phyloP scores from a whole-genome alignment of 1,284 basidiomycete species.

The Cryptococcus amylolentus region DNA sequence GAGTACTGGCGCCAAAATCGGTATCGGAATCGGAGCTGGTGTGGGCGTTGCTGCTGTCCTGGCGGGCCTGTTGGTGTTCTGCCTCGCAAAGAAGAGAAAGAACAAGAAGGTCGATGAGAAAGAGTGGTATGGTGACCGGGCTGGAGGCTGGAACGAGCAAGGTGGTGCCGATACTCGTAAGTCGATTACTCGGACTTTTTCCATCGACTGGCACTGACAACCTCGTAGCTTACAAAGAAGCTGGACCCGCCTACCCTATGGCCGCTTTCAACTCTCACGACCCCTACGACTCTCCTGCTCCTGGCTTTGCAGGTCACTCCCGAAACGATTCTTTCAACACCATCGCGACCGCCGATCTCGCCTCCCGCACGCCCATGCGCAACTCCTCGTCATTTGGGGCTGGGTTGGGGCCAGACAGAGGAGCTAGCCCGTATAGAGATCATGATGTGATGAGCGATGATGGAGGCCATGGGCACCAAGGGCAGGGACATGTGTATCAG shows the following conservation, averaged over 20 bases:
- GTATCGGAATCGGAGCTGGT: conserved; percentile 40
- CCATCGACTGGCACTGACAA: background rate
- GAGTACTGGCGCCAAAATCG: conserved; percentile 33
- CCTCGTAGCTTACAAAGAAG: conserved; percentile 33
- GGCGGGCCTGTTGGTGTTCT: conserved; percentile 31
- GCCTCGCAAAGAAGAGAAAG: conserved; percentile 28
- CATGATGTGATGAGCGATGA: conserved; percentile 16
- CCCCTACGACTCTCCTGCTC: conserved; percentile 6
- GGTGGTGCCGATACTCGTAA: conserved; percentile 1
- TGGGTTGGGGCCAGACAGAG: background rate
- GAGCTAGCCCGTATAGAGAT: conserved; percentile 11
- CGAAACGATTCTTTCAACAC: conserved; percentile 28
- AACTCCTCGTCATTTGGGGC: conserved; percentile 5
- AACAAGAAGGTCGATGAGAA: conserved; percentile 18
- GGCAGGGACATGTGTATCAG: conserved; percentile 8
- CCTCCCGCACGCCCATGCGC: conserved; percentile 21
- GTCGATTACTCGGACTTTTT: background rate
- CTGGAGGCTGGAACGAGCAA: conserved; percentile 13
- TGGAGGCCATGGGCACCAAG: conserved; percentile 1
- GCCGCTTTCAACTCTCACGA: conserved; percentile 22
- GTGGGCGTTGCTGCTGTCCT: conserved; percentile 33
- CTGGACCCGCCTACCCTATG: conserved; percentile 17
- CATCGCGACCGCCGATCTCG: conserved; percentile 44
- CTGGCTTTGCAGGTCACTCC: conserved; percentile 17
- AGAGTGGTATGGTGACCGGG: conserved; percentile 27